phyloP scores from a whole-genome alignment of 78 protist genomes.

The Isochrysis galbana region DNA sequence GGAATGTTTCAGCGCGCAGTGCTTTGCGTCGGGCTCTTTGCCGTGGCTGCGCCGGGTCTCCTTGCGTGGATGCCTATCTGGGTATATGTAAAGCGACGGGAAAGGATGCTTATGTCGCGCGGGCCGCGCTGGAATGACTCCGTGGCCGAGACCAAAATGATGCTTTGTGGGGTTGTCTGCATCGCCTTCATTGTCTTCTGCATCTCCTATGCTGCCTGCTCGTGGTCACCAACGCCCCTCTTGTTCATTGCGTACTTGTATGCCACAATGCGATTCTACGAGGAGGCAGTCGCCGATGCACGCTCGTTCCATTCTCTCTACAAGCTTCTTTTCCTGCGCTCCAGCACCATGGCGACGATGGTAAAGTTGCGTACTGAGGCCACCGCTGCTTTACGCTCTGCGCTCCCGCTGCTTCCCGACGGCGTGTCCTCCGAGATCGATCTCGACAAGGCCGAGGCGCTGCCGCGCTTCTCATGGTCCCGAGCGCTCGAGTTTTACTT shows the following conservation, averaged over 20 bases:
- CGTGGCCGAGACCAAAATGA: background rate
- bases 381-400: background rate
- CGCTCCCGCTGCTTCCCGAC: background rate
- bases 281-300: background rate
- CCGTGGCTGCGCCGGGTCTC: background rate
- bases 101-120: background rate
- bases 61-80: background rate
- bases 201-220: background rate
- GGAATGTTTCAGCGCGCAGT: background rate
- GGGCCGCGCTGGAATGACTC: conserved; percentile 7
- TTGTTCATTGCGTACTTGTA: background rate
- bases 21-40: background rate
- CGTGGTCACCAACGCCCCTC: background rate
- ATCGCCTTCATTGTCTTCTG: background rate
- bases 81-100: background rate
- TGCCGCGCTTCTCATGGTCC: background rate
- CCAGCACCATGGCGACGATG: background rate
- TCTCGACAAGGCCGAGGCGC: background rate
- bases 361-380: background rate
- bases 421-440: background rate
- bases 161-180: background rate
- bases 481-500: background rate
- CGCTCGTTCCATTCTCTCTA: background rate
- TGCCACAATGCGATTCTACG: background rate
- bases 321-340: background rate